Percentiles rank a stretch among this genome's conserved stretches.
Conservation (phyloP, 768 basidiomycete species). For the Hericium coralloides region DNA sequence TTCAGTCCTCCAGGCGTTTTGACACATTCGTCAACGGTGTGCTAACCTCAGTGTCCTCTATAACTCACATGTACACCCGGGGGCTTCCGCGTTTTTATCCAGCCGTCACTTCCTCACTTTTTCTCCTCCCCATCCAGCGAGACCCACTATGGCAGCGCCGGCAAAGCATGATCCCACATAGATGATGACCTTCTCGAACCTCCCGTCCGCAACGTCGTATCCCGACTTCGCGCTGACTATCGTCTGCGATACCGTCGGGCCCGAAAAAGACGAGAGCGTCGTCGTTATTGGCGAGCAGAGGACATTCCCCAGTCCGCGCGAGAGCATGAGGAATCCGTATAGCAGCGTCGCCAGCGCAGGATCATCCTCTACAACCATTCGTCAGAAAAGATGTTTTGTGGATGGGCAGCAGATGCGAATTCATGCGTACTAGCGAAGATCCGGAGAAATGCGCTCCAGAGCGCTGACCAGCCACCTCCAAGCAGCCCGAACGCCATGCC, state of each 20-base stretch:
- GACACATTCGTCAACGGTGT: too few species aligned
- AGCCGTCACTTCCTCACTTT: background rate
- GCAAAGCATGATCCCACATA: constrained; percentile 24
- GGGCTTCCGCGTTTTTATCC: background rate
- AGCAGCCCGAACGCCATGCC: constrained; percentile 22
- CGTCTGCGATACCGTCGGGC: background rate
- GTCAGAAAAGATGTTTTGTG: background rate
- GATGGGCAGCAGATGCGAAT: background rate
- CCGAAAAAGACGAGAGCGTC: constrained; percentile 4
- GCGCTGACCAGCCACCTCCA: constrained; percentile 24
- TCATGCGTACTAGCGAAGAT: constrained; percentile 15
- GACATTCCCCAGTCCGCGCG: constrained; percentile 20
- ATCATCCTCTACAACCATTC: constrained; percentile 15
- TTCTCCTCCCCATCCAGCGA: constrained; percentile 16
- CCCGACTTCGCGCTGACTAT: background rate
- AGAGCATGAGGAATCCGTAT: constrained; percentile 17
- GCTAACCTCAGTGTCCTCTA: background rate
- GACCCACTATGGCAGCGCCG: constrained; percentile 17
- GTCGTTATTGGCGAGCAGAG: constrained; percentile 21
- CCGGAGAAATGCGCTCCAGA: constrained; percentile 22
- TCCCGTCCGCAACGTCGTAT: constrained; percentile 15
- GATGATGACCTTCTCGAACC: constrained; percentile 21
- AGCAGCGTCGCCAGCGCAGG: constrained; percentile 15
- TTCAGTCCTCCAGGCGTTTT: too few species aligned
- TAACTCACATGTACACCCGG: background rate